Evolutionary conservation across 495 filamentous ascomycete genomes (phyloP).

Genomic region (Delitschia confertaspora): DNA sequence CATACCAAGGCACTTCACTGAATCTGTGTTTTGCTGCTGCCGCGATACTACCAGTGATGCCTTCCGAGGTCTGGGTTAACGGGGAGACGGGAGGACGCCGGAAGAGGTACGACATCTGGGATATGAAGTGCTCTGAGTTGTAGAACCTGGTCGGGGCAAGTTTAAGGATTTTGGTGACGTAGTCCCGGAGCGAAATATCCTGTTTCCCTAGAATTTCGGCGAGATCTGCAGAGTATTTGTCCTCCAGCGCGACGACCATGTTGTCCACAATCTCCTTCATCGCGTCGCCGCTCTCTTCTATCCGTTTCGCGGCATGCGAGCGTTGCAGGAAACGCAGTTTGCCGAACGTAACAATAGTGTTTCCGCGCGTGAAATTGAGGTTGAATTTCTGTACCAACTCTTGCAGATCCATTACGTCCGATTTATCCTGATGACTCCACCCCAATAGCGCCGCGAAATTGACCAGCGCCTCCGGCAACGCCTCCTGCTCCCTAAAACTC

Average conservation of each 20-base stretch:
- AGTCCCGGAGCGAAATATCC: conserved; percentile 28
- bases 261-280: conserved; percentile 45
- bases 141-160: no score
- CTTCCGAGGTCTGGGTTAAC: no score
- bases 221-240: no score
- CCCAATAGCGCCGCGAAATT: conserved; percentile 83
- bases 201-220: conserved; percentile 31
- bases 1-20: no score
- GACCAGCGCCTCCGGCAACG: conserved; percentile 63
- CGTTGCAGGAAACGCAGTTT: conserved; percentile 79
- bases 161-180: background rate
- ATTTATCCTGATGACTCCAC: conserved; percentile 59
- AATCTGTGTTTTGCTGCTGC: no score
- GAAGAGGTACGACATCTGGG: no score
- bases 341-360: conserved; percentile 70
- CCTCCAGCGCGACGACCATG: conserved; percentile 32
- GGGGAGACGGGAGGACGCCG: no score
- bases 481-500: conserved; percentile 56
- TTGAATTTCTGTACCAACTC: conserved; percentile 68
- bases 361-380: conserved; percentile 77
- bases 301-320: conserved; percentile 45
- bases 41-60: no score
- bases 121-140: no score
- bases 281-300: conserved; percentile 16
- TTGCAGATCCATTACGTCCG: conserved; percentile 56